Evolutionary conservation across 208 protist genomes (phyloP), one percentile per base, ranked within the genome.

Genomic region (Leishmania major): DNA sequence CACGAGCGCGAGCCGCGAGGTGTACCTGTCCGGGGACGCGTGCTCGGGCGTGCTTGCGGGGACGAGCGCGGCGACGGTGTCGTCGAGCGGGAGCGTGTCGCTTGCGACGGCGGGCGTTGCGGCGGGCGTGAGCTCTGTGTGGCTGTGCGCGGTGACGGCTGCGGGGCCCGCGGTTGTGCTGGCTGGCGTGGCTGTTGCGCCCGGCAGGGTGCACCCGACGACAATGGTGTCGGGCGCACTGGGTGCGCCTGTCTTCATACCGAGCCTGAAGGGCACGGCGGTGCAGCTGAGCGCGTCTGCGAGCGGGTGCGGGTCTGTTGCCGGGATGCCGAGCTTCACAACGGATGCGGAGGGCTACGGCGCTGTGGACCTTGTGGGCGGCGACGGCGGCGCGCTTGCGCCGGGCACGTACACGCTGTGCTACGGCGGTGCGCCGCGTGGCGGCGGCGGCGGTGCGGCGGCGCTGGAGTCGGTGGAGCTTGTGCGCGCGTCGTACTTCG

Each of bases 371-470:
- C 84, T 94, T 49, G 80, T 80, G 37, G 69, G 77, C n/a, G 57
- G 66, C 69, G 66, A 67, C 47, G 79, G 66, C 25, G 82, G 66
- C 19, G 79, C 86, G 19, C 80, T 88, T 57, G 57, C 81, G 35
- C n/a, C 83, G n/a, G 92, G 90, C 47, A 79, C 73, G 19, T 96
- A 93, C 87, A 92, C 88, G 49, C 31, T 96, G 43, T 96, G 92
- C 78, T 80, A 86, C 77, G 77, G 71, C 77, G 60, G 43, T 35
- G 69, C 43, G 7, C 51, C 2, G 60, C 60, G 22, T 45, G 66
- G 80, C 71, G 43, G 40, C 76, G 35, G 47, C 78, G 35, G 47
- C 78, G 43, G 66, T 31, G 55, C 69, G 85, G 19, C 28, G 1
- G 47, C 85, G 19, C 71, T 89, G 22, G 73, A 76, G 77, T 85